phyloP scores from a whole-genome alignment of 2,329 filamentous ascomycete species.

The Reticulascus tulasneorum region DNA sequence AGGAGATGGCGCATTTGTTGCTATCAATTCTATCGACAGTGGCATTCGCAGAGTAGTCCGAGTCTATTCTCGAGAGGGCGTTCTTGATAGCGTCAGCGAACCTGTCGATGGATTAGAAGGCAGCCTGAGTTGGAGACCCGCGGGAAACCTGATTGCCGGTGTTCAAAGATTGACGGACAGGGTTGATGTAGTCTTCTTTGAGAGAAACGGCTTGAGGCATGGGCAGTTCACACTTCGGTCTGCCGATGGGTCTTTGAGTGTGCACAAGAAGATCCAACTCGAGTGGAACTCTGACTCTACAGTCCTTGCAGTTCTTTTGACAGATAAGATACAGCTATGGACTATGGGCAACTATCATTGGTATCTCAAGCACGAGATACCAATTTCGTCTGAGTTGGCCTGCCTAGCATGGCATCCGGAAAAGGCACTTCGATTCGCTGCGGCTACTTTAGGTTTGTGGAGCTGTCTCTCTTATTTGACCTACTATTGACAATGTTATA shows the following conservation, averaged over 20 bases:
- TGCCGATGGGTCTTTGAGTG: conserved; percentile 51
- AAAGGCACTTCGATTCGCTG: conserved; percentile 65
- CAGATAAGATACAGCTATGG: conserved; percentile 82
- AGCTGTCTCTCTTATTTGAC: not conserved
- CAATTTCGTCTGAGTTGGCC: conserved; percentile 29
- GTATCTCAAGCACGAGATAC: conserved; percentile 90
- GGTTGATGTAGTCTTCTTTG: conserved; percentile 90
- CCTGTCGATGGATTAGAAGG: conserved; percentile 89
- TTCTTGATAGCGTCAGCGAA: conserved; percentile 89
- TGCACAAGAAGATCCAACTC: conserved; percentile 59
- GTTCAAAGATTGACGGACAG: conserved; percentile 67
- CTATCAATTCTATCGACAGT: conserved; percentile 74
- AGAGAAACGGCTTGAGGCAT: conserved; percentile 94
- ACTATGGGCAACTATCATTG: conserved; percentile 97
- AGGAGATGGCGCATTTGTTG: conserved; percentile 87
- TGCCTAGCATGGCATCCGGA: conserved; percentile 78
- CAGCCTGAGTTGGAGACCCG: conserved; percentile 84
- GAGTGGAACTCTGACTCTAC: conserved; percentile 92
- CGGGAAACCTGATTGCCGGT: conserved; percentile 85
- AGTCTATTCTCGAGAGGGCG: conserved; percentile 85
- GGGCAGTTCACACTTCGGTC: conserved; percentile 82
- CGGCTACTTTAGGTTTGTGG: conserved; percentile 45
- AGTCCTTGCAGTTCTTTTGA: conserved; percentile 76
- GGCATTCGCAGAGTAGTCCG: conserved; percentile 73
- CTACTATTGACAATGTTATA: conserved; percentile 23